These are phyloP conservation scores for Ceratonia siliqua DNA, from an alignment of 306 rosid species.

Conservation along the genomic window DNA sequence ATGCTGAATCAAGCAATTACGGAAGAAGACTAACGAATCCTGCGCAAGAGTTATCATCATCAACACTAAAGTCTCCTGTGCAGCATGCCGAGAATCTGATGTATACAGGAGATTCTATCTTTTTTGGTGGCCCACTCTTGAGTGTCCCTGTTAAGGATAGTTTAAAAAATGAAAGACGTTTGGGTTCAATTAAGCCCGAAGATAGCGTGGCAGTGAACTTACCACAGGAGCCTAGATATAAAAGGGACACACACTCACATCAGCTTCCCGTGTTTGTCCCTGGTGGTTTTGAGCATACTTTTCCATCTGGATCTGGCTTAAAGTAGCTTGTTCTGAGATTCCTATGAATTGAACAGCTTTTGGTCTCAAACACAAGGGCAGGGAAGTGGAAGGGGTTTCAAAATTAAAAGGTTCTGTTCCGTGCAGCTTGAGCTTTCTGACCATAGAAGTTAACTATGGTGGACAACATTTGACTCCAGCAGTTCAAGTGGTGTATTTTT, in stretches of 20 bases:
- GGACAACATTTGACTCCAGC: conserved; percentile 31
- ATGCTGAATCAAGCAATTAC: conserved; percentile 54
- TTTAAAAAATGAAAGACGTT: conserved; percentile 56
- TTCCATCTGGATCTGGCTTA: conserved; percentile 56
- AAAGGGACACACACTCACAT: conserved; percentile 76
- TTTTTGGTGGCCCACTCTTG: conserved; percentile 88
- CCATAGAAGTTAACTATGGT: conserved; percentile 16
- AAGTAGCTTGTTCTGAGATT: conserved; percentile 50
- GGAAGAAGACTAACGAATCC: conserved; percentile 57
- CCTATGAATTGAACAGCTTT: conserved; percentile 28
- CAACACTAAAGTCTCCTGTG: conserved; percentile 52
- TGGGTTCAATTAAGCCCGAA: conserved; percentile 51
- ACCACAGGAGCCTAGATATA: conserved; percentile 72
- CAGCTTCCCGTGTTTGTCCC: conserved; percentile 97
- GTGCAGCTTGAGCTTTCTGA: conserved; percentile 27
- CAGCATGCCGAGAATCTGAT: conserved; percentile 70
- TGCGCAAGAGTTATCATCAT: conserved; percentile 56
- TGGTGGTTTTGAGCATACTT: conserved; percentile 60
- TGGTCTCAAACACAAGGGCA: conserved; percentile 26
- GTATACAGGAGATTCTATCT: conserved; percentile 94
- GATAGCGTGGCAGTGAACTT: conserved; percentile 56
- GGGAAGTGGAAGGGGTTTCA: conserved; percentile 36
- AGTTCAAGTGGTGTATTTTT: conserved; percentile 20
- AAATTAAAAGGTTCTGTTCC: conserved; percentile 14
- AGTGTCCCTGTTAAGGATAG: conserved; percentile 70